A percentile compares a stretch with the other conserved stretches of the same genome.
These are phyloP conservation scores for Pyrenochaeta sp. DNA, from an alignment of 2,329 filamentous ascomycete genomes.

Conservation along the genomic window DNA sequence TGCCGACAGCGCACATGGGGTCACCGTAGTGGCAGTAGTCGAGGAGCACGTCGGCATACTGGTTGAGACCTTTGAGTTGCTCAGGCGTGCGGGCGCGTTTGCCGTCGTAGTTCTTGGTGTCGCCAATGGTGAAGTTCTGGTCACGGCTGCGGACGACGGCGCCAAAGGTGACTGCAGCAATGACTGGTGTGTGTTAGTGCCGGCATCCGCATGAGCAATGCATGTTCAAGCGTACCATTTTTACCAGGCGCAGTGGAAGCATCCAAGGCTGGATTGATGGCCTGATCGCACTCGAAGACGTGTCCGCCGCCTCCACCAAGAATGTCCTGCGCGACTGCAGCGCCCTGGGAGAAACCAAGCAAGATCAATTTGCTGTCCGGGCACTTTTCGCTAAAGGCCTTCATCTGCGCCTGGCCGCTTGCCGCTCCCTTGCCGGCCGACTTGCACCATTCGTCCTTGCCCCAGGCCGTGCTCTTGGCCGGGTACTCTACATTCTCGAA, in stretches of 20 bases:
- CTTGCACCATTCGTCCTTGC: slow-evolving; percentile 34
- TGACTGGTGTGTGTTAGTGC: slow-evolving; percentile 20
- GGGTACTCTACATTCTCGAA: slow-evolving; percentile 39
- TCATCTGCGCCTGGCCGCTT: slow-evolving; percentile 34
- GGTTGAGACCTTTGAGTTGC: slow-evolving; percentile 23
- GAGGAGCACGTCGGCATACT: slow-evolving; percentile 55
- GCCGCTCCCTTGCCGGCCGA: slow-evolving; percentile 29
- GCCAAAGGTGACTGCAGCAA: slow-evolving; percentile 36
- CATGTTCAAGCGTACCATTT: slow-evolving; percentile 25
- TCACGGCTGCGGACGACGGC: slow-evolving; percentile 28
- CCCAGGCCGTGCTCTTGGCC: slow-evolving; percentile 35
- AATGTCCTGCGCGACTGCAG: slow-evolving; percentile 34
- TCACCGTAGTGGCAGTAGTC: slow-evolving; percentile 70
- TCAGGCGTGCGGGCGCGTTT: slow-evolving; percentile 24
- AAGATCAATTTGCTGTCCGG: slow-evolving; percentile 37
- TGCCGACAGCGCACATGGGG: slow-evolving; percentile 67
- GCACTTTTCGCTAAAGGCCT: slow-evolving; percentile 32
- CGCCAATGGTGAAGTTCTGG: slow-evolving; percentile 35
- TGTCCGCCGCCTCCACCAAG: slow-evolving; percentile 37
- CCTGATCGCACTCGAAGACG: slow-evolving; percentile 33
- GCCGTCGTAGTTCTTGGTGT: slow-evolving; percentile 29
- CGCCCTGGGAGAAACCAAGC: slow-evolving; percentile 36
- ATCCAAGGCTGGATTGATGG: slow-evolving; percentile 28
- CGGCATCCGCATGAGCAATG: no score
- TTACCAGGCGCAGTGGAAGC: slow-evolving; percentile 21